These are phyloP conservation scores for Colletotrichum plurivorum DNA, from an alignment of 2,329 filamentous ascomycete species.

Conservation along the genomic window DNA sequence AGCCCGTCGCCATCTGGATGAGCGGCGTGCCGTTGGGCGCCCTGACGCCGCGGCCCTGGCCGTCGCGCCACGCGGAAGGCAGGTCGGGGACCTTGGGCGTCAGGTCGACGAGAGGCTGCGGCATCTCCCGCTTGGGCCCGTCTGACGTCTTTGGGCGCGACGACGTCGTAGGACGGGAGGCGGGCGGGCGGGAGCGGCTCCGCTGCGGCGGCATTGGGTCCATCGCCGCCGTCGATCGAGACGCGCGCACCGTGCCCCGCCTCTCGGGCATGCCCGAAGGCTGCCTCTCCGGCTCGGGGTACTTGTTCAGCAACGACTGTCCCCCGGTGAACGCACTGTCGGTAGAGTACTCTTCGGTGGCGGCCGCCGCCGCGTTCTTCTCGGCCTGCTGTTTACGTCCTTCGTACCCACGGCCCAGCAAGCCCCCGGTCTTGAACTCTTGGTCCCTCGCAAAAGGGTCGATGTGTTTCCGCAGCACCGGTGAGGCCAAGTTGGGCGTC, in stretches of 20 bases:
- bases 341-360: conserved; percentile 14
- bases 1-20: conserved; percentile 60
- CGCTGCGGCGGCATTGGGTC: conserved; percentile 38
- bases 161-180: conserved; percentile 45
- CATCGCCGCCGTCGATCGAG: conserved; percentile 36
- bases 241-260: conserved; percentile 52
- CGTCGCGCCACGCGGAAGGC: conserved; percentile 69
- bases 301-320: conserved; percentile 65
- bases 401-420: conserved; percentile 66
- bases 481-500: conserved; percentile 18
- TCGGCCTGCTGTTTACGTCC: conserved; percentile 59
- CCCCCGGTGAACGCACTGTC: conserved; percentile 40
- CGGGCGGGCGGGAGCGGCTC: conserved; percentile 37
- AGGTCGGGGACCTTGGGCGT: conserved; percentile 75
- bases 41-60: conserved; percentile 64
- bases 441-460: conserved; percentile 48
- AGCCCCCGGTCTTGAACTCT: conserved; percentile 65
- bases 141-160: conserved; percentile 43
- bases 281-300: conserved; percentile 43
- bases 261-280: conserved; percentile 54
- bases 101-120: conserved; percentile 78
- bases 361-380: conserved; percentile 41
- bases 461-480: conserved; percentile 20
- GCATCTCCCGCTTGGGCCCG: conserved; percentile 48
- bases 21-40: conserved; percentile 58